Conservation (phyloP, 495 filamentous ascomycete genomes). For the Daldinia grandis region DNA sequence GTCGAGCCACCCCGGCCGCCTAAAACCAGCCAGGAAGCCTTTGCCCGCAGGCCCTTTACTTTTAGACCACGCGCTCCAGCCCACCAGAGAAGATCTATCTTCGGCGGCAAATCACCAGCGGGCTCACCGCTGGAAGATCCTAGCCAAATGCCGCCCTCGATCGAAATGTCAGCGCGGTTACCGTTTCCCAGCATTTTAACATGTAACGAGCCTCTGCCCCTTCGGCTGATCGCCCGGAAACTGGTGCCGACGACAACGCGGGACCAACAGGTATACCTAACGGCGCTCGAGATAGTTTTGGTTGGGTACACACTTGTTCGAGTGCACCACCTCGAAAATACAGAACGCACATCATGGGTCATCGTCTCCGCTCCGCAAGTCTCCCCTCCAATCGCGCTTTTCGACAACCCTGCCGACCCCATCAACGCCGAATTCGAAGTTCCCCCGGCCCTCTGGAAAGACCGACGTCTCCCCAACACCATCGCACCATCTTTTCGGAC, state of each 20-base stretch:
- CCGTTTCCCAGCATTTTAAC: conserved; percentile 90
- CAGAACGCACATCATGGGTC: conserved; percentile 73
- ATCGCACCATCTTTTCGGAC: conserved; percentile 86
- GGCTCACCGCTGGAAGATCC: conserved; percentile 7
- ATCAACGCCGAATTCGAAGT: conserved; percentile 71
- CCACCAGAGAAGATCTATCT: conserved; percentile 56
- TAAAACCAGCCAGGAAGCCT: conserved; percentile 76
- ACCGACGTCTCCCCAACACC: conserved; percentile 76
- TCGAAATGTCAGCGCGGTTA: conserved; percentile 79
- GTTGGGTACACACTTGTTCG: conserved; percentile 79
- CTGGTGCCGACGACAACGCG: conserved; percentile 65
- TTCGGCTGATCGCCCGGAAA: conserved; percentile 81
- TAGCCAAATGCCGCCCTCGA: conserved; percentile 46
- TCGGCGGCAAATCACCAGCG: conserved; percentile 47
- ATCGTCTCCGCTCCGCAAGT: conserved; percentile 69
- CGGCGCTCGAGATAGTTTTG: conserved; percentile 80
- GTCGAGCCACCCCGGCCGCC: conserved; percentile 85
- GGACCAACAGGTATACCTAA: conserved; percentile 69
- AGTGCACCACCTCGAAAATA: conserved; percentile 73
- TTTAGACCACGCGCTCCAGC: conserved; percentile 61
- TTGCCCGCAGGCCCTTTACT: conserved; percentile 79
- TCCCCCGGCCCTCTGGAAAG: conserved; percentile 73
- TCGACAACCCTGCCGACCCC: conserved; percentile 62
- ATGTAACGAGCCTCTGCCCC: conserved; percentile 83
- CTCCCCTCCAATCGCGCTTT: conserved; percentile 65